These are phyloP conservation scores for Piper longum DNA, from an alignment of 164 flowering plant species.

Conservation along the genomic window DNA sequence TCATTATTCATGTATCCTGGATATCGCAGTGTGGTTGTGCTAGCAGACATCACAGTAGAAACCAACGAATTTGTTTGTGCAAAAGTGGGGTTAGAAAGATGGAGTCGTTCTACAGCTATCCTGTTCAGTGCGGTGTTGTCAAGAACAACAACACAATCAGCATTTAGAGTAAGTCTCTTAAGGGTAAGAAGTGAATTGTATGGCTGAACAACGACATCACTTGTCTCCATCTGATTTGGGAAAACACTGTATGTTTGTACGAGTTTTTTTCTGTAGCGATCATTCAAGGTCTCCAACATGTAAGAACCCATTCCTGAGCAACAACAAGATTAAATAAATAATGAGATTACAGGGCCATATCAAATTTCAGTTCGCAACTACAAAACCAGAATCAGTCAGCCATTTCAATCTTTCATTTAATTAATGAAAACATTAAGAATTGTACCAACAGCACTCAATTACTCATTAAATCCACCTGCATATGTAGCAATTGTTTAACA, in stretches of 20 bases:
- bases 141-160: slow-evolving; percentile 99
- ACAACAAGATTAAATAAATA: slow-evolving; percentile 3
- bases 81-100: slow-evolving; percentile 83
- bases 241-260: slow-evolving; percentile 99
- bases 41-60: slow-evolving; percentile 98
- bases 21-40: slow-evolving; percentile 95
- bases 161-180: slow-evolving; percentile 87
- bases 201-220: slow-evolving; percentile 99
- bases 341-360: background rate
- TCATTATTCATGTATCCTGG: slow-evolving; percentile 99
- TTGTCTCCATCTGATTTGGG: slow-evolving; percentile 99
- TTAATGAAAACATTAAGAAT: background rate
- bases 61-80: slow-evolving; percentile 95
- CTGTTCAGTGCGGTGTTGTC: slow-evolving; percentile 95
- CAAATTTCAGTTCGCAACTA: background rate
- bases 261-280: slow-evolving; percentile 96
- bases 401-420: background rate
- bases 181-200: slow-evolving; percentile 97
- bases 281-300: slow-evolving; percentile 90
- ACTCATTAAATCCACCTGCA: background rate
- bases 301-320: slow-evolving; percentile 95
- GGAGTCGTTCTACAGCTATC: slow-evolving; percentile 95
- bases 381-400: background rate
- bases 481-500: too few relatives aligned
- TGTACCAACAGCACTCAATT: background rate